Evolutionary conservation across 139 green algal genomes (phyloP).

Genomic region (Micractinium sp.): DNA sequence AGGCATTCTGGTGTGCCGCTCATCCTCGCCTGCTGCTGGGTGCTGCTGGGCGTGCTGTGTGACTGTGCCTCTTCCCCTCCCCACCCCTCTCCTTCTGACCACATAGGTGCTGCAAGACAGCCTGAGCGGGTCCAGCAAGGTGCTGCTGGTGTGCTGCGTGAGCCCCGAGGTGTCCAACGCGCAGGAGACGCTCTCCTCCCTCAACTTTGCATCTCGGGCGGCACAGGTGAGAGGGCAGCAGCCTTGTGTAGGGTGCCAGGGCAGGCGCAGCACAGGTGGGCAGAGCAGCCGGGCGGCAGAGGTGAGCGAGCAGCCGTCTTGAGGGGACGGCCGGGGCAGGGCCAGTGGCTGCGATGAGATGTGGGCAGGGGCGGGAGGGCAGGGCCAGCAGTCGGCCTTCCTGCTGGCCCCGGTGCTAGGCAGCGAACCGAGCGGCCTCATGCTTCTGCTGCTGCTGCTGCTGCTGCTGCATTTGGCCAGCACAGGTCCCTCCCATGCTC

Average conservation of each 20-base stretch:
- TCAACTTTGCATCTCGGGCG: conserved; percentile 75
- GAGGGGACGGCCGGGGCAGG: too few species aligned
- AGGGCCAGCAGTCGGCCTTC: neutral
- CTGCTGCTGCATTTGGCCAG: too few species aligned
- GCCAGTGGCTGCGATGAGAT: too few species aligned
- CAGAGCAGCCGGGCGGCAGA: conserved; percentile 42
- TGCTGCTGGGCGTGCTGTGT: too few species aligned
- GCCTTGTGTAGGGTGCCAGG: too few species aligned
- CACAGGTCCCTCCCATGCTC: too few species aligned
- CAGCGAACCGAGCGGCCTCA: neutral
- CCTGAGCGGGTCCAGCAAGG: conserved; percentile 55
- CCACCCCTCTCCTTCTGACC: neutral
- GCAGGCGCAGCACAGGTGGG: conserved; percentile 45
- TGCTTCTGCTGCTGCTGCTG: neutral
- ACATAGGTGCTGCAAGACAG: conserved; percentile 48
- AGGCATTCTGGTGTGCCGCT: conserved; percentile 59
- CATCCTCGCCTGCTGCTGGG: neutral
- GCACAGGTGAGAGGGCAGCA: conserved; percentile 23
- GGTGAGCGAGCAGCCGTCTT: conserved; percentile 7
- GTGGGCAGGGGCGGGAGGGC: neutral
- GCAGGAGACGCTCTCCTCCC: conserved; percentile 69
- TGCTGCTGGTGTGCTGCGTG: conserved; percentile 74
- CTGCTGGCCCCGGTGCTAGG: too few species aligned
- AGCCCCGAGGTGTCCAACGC: conserved; percentile 55
- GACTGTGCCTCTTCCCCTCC: neutral